Conservation (phyloP, 208 protist genomes). For the Trypanosoma avium region DNA sequence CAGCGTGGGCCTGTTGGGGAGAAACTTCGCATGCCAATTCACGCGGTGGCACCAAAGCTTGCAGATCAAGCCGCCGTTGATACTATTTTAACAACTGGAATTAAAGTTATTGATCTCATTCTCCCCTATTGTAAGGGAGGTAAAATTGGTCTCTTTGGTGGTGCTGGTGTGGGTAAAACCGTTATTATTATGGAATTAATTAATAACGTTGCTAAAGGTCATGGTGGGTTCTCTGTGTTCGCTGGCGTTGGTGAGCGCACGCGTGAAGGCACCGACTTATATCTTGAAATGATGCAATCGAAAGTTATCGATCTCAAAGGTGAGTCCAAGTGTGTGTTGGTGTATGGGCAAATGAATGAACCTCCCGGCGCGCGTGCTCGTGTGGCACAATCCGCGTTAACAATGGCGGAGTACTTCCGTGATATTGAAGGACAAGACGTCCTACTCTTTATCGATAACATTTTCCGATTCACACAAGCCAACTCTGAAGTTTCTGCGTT, state of each 20-base stretch:
- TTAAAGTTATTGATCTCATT: constrained; percentile 99
- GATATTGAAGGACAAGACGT: constrained; percentile 98
- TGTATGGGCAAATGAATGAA: constrained; percentile 99
- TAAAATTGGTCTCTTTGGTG: constrained; percentile 99
- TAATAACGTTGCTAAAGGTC: constrained; percentile 98
- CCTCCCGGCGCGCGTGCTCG: constrained; percentile 97
- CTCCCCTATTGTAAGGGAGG: constrained; percentile 98
- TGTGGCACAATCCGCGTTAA: constrained; percentile 97
- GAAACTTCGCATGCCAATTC: constrained; percentile 91
- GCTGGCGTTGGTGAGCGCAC: constrained; percentile 98
- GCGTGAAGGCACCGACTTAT: constrained; percentile 98
- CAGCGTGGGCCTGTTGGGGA: constrained; percentile 95
- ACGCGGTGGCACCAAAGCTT: constrained; percentile 93
- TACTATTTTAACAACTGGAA: constrained; percentile 97
- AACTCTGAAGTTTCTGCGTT: constrained; percentile 98
- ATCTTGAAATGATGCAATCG: constrained; percentile 98
- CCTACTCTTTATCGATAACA: constrained; percentile 99
- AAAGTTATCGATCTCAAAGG: constrained; percentile 93
- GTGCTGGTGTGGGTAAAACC: constrained; percentile 98
- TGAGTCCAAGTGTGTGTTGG: constrained; percentile 97
- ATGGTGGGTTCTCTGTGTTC: constrained; percentile 99
- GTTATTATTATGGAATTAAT: constrained; percentile 99
- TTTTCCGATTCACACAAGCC: constrained; percentile 99
- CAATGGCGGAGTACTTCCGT: constrained; percentile 99
- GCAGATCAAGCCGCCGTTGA: constrained; percentile 93